phyloP scores from a whole-genome alignment of 2,329 filamentous ascomycete species.

The Didymellaceae sp. region DNA sequence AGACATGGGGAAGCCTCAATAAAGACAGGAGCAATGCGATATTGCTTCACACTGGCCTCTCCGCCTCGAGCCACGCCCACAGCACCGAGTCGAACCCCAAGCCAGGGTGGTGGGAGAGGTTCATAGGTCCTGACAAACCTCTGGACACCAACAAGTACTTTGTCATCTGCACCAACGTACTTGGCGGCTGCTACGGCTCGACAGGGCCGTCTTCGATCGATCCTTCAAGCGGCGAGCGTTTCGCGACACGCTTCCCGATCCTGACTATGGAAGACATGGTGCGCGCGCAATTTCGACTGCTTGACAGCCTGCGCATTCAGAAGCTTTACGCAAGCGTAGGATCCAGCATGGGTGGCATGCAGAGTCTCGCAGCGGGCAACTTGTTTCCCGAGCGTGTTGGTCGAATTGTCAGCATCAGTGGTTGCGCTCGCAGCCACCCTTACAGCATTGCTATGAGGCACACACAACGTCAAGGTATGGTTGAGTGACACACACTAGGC shows the following conservation, averaged over 20 bases:
- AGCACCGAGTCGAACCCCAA: slow-evolving; percentile 86
- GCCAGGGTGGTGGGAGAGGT: slow-evolving; percentile 98
- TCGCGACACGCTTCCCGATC: slow-evolving; percentile 94
- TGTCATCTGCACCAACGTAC: slow-evolving; percentile 94
- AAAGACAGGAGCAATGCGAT: slow-evolving; percentile 84
- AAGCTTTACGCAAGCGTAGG: slow-evolving; percentile 91
- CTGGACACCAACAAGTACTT: slow-evolving; percentile 92
- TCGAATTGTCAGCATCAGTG: slow-evolving; percentile 86
- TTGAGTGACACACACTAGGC: too few species aligned
- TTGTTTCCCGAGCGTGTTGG: slow-evolving; percentile 83
- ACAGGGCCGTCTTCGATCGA: slow-evolving; percentile 90
- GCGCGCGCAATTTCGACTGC: slow-evolving; percentile 86
- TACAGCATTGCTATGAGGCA: slow-evolving; percentile 99
- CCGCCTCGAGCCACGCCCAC: slow-evolving; percentile 95
- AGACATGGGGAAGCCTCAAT: slow-evolving; percentile 88
- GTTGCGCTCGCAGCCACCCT: slow-evolving; percentile 91
- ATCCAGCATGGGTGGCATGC: slow-evolving; percentile 98
- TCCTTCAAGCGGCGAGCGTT: slow-evolving; percentile 83
- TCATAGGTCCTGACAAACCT: slow-evolving; percentile 86
- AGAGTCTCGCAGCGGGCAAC: slow-evolving; percentile 84
- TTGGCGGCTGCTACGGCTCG: slow-evolving; percentile 94
- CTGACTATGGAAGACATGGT: slow-evolving; percentile 98
- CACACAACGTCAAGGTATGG: slow-evolving; percentile 81
- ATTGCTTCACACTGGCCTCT: slow-evolving; percentile 89
- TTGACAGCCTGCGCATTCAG: slow-evolving; percentile 78